Conservation (phyloP, 2,329 filamentous ascomycete species). For the Raffaelea albimanens region DNA sequence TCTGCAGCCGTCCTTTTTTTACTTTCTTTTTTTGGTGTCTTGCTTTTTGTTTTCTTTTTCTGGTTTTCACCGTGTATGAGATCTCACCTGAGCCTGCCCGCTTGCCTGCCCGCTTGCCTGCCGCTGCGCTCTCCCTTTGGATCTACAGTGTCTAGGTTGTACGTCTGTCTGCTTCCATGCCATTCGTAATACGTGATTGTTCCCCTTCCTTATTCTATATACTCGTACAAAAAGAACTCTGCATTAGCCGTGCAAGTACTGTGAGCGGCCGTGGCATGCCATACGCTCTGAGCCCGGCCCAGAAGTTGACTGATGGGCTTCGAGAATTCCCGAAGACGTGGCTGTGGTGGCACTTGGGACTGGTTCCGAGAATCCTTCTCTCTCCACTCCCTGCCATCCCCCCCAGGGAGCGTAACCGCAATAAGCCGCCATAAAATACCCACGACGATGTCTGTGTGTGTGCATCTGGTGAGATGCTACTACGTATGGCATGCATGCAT, state of each 20-base stretch:
- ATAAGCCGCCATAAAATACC: no score
- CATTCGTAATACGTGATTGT: no score
- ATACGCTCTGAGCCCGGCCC: no score
- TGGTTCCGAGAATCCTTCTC: not conserved
- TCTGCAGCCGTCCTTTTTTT: no score
- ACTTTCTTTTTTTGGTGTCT: not conserved
- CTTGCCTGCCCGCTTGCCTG: no score
- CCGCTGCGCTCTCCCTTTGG: no score
- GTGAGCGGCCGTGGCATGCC: not conserved
- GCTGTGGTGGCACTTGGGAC: constrained; percentile 1
- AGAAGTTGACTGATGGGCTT: not conserved
- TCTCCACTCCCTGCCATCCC: not conserved
- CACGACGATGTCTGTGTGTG: no score
- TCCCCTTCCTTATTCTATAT: not conserved
- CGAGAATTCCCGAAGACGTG: constrained; percentile 4
- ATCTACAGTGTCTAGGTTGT: no score
- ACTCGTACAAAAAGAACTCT: constrained; percentile 2
- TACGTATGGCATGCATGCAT: no score
- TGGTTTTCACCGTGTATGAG: not conserved
- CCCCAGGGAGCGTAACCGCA: not conserved
- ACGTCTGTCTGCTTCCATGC: no score
- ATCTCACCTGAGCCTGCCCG: no score
- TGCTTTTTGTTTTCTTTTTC: not conserved
- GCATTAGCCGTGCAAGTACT: constrained; percentile 2
- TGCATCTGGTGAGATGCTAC: no score